A percentile compares a stretch with the other conserved stretches of the same genome.
Evolutionary conservation across 176 grass and related monocot species (phyloP).

Genomic region (Otatea glauca): DNA sequence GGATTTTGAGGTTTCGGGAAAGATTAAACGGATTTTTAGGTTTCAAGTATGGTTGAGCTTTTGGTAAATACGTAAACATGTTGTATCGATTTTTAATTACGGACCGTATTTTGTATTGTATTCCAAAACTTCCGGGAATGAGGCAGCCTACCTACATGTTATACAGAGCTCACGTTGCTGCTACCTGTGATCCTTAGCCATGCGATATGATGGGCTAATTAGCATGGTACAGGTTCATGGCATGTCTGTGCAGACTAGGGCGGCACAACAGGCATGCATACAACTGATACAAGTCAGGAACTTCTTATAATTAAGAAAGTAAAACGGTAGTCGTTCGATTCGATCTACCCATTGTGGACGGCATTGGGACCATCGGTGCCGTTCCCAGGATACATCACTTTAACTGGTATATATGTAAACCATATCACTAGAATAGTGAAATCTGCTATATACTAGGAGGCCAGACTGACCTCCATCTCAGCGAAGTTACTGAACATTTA

Average conservation of each 20-base stretch:
- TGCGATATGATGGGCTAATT: background rate
- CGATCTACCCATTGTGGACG: background rate
- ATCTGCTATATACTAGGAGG: background rate
- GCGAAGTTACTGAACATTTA: too few species aligned
- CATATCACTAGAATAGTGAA: background rate
- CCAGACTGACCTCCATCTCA: too few species aligned
- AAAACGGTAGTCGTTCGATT: background rate
- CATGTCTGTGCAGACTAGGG: background rate
- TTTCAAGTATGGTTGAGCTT: too few species aligned
- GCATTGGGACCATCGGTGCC: background rate
- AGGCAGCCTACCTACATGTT: too few species aligned
- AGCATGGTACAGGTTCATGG: background rate
- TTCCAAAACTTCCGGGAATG: too few species aligned
- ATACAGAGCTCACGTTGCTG: background rate
- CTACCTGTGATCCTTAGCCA: background rate
- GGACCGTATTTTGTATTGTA: too few species aligned
- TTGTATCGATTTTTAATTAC: too few species aligned
- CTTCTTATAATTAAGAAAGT: background rate
- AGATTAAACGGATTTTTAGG: too few species aligned
- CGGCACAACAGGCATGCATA: background rate
- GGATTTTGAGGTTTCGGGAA: too few species aligned
- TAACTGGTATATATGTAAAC: background rate
- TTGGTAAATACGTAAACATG: too few species aligned
- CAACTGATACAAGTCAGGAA: background rate
- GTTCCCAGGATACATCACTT: background rate